phyloP scores from a whole-genome alignment of 2,329 filamentous ascomycete genomes.

The Elsinoe australis region DNA sequence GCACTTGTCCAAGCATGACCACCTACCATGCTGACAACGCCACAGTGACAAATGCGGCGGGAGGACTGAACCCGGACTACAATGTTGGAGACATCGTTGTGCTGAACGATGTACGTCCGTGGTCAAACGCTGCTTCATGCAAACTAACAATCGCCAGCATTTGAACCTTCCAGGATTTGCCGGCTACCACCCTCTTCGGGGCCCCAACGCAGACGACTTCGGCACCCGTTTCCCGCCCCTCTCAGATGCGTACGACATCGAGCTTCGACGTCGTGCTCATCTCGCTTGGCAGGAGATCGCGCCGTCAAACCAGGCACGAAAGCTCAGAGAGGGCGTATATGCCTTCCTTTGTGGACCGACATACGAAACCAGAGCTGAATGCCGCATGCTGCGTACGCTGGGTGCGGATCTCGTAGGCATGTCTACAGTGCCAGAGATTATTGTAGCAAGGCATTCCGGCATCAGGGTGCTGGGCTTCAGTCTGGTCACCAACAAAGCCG shows the following conservation, averaged over 20 bases:
- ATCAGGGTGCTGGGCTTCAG: slow-evolving; percentile 58
- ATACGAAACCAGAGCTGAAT: slow-evolving; percentile 60
- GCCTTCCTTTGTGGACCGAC: slow-evolving; percentile 57
- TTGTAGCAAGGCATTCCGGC: slow-evolving; percentile 57
- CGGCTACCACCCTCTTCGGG: slow-evolving; percentile 54
- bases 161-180: slow-evolving; percentile 56
- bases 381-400: slow-evolving; percentile 51
- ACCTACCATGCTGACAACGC: background rate
- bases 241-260: slow-evolving; percentile 59
- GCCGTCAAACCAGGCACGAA: slow-evolving; percentile 40
- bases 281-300: slow-evolving; percentile 48
- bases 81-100: slow-evolving; percentile 57
- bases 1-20: background rate
- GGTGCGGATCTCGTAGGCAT: slow-evolving; percentile 65
- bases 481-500: slow-evolving; percentile 57
- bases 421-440: slow-evolving; percentile 62
- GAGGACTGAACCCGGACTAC: slow-evolving; percentile 57
- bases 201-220: slow-evolving; percentile 56
- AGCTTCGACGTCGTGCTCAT: slow-evolving; percentile 51
- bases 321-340: slow-evolving; percentile 58
- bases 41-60: slow-evolving; percentile 58
- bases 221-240: slow-evolving; percentile 56
- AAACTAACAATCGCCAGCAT: slow-evolving; percentile 39
- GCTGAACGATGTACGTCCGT: slow-evolving; percentile 51
- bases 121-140: background rate